These are phyloP conservation scores for Penicillium sp. DNA, from an alignment of 2,329 filamentous ascomycete species.

Conservation along the genomic window DNA sequence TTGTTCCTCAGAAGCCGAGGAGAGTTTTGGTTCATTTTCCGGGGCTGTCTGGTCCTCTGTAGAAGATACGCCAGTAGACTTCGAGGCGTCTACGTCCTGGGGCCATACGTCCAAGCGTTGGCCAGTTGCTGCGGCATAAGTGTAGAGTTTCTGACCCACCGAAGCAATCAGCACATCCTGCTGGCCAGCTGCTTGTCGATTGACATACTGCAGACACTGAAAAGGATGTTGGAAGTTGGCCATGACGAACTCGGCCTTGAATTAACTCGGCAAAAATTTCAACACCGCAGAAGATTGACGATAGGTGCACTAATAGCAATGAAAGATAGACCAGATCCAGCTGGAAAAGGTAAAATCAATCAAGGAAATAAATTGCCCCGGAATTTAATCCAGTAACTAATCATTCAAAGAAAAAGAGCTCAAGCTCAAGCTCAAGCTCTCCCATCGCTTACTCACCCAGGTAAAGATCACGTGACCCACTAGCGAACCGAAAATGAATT, in stretches of 20 bases:
- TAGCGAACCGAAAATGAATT: slow-evolving; percentile 38
- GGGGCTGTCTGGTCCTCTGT: slow-evolving; percentile 36
- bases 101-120: slow-evolving; percentile 60
- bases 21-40: slow-evolving; percentile 44
- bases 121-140: slow-evolving; percentile 58
- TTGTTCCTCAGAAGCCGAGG: slow-evolving; percentile 23
- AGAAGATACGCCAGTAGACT: slow-evolving; percentile 24
- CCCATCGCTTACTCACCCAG: not conserved
- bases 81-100: slow-evolving; percentile 26
- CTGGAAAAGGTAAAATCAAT: not conserved
- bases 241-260: slow-evolving; percentile 25
- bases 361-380: not conserved
- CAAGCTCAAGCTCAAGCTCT: not conserved
- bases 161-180: slow-evolving; percentile 63
- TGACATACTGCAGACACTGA: slow-evolving; percentile 53
- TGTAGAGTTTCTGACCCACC: slow-evolving; percentile 66
- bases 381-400: not conserved
- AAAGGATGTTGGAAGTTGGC: slow-evolving; percentile 51
- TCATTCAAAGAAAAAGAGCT: not conserved
- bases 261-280: slow-evolving; percentile 14
- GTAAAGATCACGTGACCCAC: slow-evolving; percentile 29
- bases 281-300: not conserved
- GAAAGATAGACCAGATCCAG: not conserved
- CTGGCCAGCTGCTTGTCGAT: slow-evolving; percentile 20
- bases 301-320: not conserved